Base-by-base conservation (phyloP, 352 stramenopile species). In the Bremia lactucae region DNA sequence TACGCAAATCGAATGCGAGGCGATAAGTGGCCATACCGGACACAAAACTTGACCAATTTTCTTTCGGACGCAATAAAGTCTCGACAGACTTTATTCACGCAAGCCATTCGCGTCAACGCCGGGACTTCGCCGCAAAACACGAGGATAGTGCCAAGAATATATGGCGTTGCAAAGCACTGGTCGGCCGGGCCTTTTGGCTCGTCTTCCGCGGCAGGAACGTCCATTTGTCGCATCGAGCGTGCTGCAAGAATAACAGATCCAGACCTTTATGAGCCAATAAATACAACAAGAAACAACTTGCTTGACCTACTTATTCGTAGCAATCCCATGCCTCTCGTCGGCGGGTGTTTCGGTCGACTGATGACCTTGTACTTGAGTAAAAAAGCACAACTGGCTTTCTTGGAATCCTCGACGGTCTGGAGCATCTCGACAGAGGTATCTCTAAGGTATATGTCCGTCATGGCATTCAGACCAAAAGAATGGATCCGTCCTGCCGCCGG, bases 11-110 rank as follows among this genome's bases (percentile, higher is more conserved):
- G 80, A 3, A 79, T 45, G 37, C 48, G 54, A 11, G 64, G 42
- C 4, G 72, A 55, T 15, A 90, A 57, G 2, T 72, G 60, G n/a
- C 77, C 77, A 33, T 86, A 88, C 9, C 80, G 77, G 7, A 90
- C 75, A 42, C 74, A 88, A 53, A 87, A 92, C n/a, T 73, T 79
- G 54, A 71, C 82, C n/a, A 92, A 29, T 6, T 63, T 62, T 28
- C 55, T 53, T 36, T 92, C 80, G 0, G 72, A 75, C 0, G 56
- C 51, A 21, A 88, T 73, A 50, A 88, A 88, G 10, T 67, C 53
- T 11, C 62, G 68, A 42, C 65, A 81, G 5, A 53, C 44, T 40
- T 48, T 48, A 49, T 87, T 90, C 34, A 92, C 65, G 13, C 53
- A 49, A 34, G 63, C 65, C 35, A 85, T 48, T 14, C 52, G 55